Evolutionary conservation across 345 rosid genomes (phyloP).

Genomic region (Excoecaria agallocha): DNA sequence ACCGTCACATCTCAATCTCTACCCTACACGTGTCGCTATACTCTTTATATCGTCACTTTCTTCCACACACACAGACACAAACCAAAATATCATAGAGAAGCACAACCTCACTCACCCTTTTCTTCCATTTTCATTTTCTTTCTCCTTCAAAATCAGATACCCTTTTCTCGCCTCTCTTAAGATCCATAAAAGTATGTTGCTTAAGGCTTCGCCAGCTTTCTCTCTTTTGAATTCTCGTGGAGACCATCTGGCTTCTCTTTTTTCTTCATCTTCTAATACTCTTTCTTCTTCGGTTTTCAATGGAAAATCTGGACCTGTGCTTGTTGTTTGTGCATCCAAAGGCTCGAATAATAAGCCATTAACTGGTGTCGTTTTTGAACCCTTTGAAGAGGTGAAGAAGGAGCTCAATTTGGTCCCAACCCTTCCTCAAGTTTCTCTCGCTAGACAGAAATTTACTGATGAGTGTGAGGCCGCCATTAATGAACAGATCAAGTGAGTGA

Average conservation of each 20-base stretch:
- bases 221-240: constrained; percentile 36
- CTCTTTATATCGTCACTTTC: neutral
- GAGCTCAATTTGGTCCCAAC: constrained; percentile 87
- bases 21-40: constrained; percentile 42
- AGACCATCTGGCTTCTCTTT: constrained; percentile 22
- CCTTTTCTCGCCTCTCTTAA: neutral
- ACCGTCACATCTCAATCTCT: constrained; percentile 22
- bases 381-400: constrained; percentile 88
- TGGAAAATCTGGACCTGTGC: constrained; percentile 22
- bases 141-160: constrained; percentile 6
- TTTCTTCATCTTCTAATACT: constrained; percentile 14
- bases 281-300: constrained; percentile 23
- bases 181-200: constrained; percentile 33
- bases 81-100: neutral
- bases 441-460: constrained; percentile 66
- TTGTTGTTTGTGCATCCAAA: constrained; percentile 31
- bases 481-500: constrained; percentile 80
- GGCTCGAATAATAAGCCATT: constrained; percentile 34
- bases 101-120: neutral
- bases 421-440: constrained; percentile 65
- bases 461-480: constrained; percentile 79
- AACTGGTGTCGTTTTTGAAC: constrained; percentile 76
- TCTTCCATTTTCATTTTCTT: neutral
- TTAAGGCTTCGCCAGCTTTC: constrained; percentile 40
- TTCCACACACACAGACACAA: neutral